Percentiles rank a stretch among this genome's conserved stretches.
Evolutionary conservation across 2,329 filamentous ascomycete species (phyloP).

Genomic region (Geosmithia putterillii): DNA sequence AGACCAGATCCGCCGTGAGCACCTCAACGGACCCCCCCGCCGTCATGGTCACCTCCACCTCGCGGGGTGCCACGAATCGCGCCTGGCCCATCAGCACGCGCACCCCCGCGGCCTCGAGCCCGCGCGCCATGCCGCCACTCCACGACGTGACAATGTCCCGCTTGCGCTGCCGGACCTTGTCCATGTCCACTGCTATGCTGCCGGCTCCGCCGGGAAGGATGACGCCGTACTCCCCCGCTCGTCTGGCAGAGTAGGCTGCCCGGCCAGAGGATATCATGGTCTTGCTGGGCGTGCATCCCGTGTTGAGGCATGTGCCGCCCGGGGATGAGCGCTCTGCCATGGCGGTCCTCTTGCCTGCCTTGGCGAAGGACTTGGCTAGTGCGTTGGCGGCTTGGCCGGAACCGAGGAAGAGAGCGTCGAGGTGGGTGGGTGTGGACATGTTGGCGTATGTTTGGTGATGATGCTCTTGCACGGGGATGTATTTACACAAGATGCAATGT

Average conservation of each 20-base stretch:
- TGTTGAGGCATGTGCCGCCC: conserved; percentile 42
- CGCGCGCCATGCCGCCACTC: conserved; percentile 30
- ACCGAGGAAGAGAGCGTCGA: conserved; percentile 30
- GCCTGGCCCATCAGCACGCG: conserved; percentile 32
- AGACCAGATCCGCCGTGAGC: conserved; percentile 23
- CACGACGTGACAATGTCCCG: conserved; percentile 38
- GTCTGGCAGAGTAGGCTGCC: conserved; percentile 29
- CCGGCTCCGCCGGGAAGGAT: conserved; percentile 8
- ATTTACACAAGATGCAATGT: too few species aligned
- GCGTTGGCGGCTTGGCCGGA: conserved; percentile 40
- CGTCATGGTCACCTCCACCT: conserved; percentile 17
- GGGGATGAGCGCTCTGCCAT: conserved; percentile 35
- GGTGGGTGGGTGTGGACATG: conserved; percentile 4
- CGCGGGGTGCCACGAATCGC: conserved; percentile 26
- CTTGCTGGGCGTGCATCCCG: conserved; percentile 44
- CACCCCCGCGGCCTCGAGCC: conserved; percentile 25
- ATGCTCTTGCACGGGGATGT: too few species aligned
- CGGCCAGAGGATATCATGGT: conserved; percentile 42
- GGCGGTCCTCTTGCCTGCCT: conserved; percentile 28
- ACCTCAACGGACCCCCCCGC: conserved; percentile 14
- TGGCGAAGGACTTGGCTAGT: conserved; percentile 31
- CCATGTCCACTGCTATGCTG: conserved; percentile 29
- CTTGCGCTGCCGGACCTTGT: conserved; percentile 35
- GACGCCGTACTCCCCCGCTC: conserved; percentile 33
- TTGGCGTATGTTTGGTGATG: too few species aligned